Base-by-base conservation (phyloP, 495 filamentous ascomycete genomes). In the Talaromyces wortmannii region DNA sequence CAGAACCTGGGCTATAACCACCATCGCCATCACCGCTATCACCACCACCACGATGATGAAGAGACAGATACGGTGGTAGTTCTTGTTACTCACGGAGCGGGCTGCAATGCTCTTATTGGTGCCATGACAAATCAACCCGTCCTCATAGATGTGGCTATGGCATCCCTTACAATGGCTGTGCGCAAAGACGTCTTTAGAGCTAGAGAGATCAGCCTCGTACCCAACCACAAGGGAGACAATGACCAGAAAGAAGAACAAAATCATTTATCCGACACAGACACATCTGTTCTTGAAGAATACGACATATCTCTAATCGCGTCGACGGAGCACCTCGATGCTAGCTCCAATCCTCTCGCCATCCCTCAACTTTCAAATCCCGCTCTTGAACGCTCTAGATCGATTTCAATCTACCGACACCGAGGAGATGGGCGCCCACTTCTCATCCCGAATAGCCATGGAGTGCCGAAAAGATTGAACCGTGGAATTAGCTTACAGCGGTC, bases 31-130 rank as follows among this genome's bases (percentile, higher is more conserved):
- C 75, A 80, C 43, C 42, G 54, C n/a, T n/a, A 51, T 16, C 31
- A 60, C 13, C 53, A 55, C n/a, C 49, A 60, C 29, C 48, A 55
- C 29, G 70, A 75, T 12, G 75, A 80, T 11, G 72, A 79, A 3
- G 79, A 85, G 23, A 72, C 78, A 5, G 89, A 97, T 61, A 79
- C 88, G 0, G 83, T 97, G 6, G 69, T 99, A n/a, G 78, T 99
- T 31, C 69, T 99, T 11, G 90, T 99, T 50, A 96, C 95, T 0
- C 94, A 99, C 62, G 92, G 92, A n/a, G 95, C 95, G 10, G 95
- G 92, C 48, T 96, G 94, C 70, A 99, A 99, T 70, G 95, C 94
- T 0, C 69, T 99, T 48, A 91, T 97, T 49, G 91, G 92, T 6
- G 90, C 90, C 5, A 75, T 99, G 53, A 95, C 89, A 0, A 86